A percentile compares a stretch with the other conserved stretches of the same genome.
Evolutionary conservation across 768 basidiomycete genomes (phyloP).

Genomic region (Collybia nuda): DNA sequence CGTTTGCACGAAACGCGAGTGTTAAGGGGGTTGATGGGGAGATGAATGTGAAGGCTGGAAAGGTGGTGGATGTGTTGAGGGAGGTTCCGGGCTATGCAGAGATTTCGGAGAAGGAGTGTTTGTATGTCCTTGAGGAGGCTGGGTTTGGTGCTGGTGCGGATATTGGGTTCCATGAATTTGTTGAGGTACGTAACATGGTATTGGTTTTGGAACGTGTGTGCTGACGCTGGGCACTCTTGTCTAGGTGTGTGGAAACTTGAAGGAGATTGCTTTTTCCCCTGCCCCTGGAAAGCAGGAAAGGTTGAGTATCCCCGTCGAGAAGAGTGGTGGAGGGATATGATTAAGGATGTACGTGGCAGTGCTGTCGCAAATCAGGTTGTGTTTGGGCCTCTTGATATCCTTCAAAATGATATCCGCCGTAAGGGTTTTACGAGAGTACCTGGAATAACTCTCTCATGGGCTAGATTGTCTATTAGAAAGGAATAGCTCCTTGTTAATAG

Average conservation of each 20-base stretch:
- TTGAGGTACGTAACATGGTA: conserved; percentile 60
- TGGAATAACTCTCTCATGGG: too few species aligned
- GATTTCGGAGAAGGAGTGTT: conserved; percentile 10
- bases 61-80: conserved; percentile 41
- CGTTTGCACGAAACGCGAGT: conserved; percentile 34
- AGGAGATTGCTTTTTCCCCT: conserved; percentile 57
- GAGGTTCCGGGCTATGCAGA: conserved; percentile 58
- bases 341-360: conserved; percentile 5
- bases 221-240: not conserved
- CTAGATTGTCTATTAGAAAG: too few species aligned
- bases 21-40: conserved; percentile 16
- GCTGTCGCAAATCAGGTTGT: conserved; percentile 7
- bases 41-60: conserved; percentile 35
- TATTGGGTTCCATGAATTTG: conserved; percentile 82
- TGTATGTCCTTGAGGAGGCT: conserved; percentile 75
- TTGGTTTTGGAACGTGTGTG: conserved; percentile 1
- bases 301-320: conserved; percentile 49
- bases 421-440: too few species aligned
- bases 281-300: conserved; percentile 27
- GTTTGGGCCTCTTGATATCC: too few species aligned
- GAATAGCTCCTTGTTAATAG: too few species aligned
- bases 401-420: too few species aligned
- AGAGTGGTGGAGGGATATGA: conserved; percentile 56
- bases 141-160: conserved; percentile 58
- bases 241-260: conserved; percentile 74